phyloP scores from a whole-genome alignment of 2,329 filamentous ascomycete species.

The Neopestalotiopsis sp. region DNA sequence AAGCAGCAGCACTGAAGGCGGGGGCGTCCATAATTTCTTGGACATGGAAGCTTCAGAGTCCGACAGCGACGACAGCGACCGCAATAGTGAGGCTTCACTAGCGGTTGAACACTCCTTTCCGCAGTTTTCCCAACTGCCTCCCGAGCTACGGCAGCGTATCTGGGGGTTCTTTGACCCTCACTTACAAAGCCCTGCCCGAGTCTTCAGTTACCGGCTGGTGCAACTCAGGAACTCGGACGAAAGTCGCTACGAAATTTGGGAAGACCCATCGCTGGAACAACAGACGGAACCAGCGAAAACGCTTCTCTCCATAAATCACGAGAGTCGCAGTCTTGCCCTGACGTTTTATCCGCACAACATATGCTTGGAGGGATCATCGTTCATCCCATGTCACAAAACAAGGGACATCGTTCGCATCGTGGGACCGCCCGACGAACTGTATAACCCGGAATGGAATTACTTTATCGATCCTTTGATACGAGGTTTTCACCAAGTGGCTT shows the following conservation, averaged over 20 bases:
- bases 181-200: constrained; percentile 32
- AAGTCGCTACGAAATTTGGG: constrained; percentile 21
- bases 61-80: constrained; percentile 25
- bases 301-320: constrained; percentile 35
- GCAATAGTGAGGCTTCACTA: constrained; percentile 16
- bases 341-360: constrained; percentile 38
- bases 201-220: constrained; percentile 28
- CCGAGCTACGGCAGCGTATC: constrained; percentile 40
- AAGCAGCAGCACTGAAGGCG: constrained; percentile 23
- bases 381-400: constrained; percentile 35
- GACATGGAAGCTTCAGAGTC: constrained; percentile 39
- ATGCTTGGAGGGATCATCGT: constrained; percentile 21
- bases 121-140: constrained; percentile 39
- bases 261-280: constrained; percentile 27
- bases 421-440: neutral
- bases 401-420: constrained; percentile 35
- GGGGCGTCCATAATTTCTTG: constrained; percentile 28
- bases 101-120: constrained; percentile 33
- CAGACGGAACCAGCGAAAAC: constrained; percentile 37
- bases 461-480: constrained; percentile 5
- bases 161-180: constrained; percentile 42
- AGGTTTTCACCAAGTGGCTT: neutral
- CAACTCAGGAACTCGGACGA: neutral
- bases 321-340: constrained; percentile 39
- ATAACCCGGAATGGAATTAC: neutral